Percentiles rank a stretch among this genome's conserved stretches.
Conservation (phyloP, 1,139 yeast genomes). For the Sugiyamaella novakii region DNA sequence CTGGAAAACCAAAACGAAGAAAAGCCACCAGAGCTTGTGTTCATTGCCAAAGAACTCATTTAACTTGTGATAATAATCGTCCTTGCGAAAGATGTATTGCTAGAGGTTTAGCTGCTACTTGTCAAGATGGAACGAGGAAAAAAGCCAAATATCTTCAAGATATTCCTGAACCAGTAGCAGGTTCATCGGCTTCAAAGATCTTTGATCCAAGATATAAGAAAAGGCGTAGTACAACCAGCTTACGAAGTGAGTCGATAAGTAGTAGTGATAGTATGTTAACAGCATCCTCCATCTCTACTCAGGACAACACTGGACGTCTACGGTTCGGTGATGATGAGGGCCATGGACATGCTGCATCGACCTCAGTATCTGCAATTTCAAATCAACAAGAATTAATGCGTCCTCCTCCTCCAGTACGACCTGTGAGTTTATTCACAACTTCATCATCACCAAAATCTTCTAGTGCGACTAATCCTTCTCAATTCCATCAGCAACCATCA, state of each 20-base stretch:
- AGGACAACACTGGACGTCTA: too few relatives aligned
- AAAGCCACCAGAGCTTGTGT: conserved; percentile 83
- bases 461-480: background rate
- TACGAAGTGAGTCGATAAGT: background rate
- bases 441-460: conserved; percentile 4
- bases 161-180: conserved; percentile 30
- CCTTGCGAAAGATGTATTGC: conserved; percentile 83
- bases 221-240: background rate
- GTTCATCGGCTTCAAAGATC: conserved; percentile 25
- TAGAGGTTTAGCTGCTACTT: conserved; percentile 68
- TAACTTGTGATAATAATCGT: conserved; percentile 77
- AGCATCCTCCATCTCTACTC: background rate
- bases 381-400: conserved; percentile 14
- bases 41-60: conserved; percentile 83
- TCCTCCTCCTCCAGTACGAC: conserved; percentile 14
- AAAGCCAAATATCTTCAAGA: conserved; percentile 70
- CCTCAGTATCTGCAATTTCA: background rate
- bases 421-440: conserved; percentile 11
- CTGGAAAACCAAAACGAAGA: conserved; percentile 46
- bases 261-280: conserved; percentile 1
- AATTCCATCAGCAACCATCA: background rate
- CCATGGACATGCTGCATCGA: background rate
- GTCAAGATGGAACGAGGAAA: conserved; percentile 90
- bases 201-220: conserved; percentile 30
- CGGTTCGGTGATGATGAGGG: background rate